These are phyloP conservation scores for Phytopythium cucurbitacearum DNA, from an alignment of 352 stramenopile genomes.

Conservation along the genomic window DNA sequence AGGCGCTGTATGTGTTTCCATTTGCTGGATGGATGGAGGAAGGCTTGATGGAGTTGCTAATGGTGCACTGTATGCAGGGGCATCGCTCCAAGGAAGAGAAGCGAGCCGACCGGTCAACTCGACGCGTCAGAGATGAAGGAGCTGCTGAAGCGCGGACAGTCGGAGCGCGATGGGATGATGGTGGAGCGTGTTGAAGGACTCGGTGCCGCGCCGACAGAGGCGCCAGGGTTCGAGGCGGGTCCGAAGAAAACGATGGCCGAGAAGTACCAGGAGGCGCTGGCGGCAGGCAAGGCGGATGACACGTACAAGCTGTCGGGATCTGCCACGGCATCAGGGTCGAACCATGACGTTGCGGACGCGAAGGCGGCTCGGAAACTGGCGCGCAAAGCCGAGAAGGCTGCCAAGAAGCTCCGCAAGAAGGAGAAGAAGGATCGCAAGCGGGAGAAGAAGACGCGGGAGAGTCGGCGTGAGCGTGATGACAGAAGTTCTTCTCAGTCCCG, in stretches of 20 bases:
- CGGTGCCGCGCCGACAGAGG: conserved; percentile 57
- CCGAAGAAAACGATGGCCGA: conserved; percentile 69
- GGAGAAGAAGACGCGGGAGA: conserved; percentile 18
- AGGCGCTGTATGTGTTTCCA: conserved; percentile 65
- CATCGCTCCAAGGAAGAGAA: conserved; percentile 51
- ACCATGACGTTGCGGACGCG: conserved; percentile 19
- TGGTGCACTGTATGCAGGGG: conserved; percentile 27
- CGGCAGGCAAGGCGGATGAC: conserved; percentile 40
- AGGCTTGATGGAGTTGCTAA: background rate
- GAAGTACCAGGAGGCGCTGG: conserved; percentile 62
- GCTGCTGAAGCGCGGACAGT: conserved; percentile 73
- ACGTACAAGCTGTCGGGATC: conserved; percentile 64
- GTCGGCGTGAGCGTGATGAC: background rate
- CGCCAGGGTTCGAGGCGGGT: conserved; percentile 33
- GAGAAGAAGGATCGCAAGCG: conserved; percentile 55
- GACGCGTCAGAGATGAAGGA: conserved; percentile 84
- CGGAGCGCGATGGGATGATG: conserved; percentile 61
- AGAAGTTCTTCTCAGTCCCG: conserved; percentile 8
- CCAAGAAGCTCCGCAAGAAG: conserved; percentile 64
- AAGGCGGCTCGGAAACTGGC: conserved; percentile 56
- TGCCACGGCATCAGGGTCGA: background rate
- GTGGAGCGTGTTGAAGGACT: conserved; percentile 84
- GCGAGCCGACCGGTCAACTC: conserved; percentile 38
- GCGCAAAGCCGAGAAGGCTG: conserved; percentile 57
- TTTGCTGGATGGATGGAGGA: background rate